Conservation (phyloP, 1,284 basidiomycete genomes). For the Lignosus rhinocerotis region DNA sequence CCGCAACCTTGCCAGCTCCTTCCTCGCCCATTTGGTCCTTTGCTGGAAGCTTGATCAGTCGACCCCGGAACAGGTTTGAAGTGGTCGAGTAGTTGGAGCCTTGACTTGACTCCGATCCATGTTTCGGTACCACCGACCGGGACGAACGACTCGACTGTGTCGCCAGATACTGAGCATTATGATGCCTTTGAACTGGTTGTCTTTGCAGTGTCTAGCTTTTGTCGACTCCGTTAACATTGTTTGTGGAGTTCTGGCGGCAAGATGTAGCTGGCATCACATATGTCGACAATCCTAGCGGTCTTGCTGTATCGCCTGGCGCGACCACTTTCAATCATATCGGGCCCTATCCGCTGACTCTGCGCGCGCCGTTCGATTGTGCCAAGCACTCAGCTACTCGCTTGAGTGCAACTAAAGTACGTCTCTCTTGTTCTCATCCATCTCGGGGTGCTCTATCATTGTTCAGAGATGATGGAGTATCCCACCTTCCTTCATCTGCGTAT, state of each 20-base stretch:
- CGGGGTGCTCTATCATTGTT: not conserved
- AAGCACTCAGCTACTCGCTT: not conserved
- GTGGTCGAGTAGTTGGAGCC: too few relatives aligned
- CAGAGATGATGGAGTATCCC: not conserved
- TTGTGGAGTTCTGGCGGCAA: not conserved
- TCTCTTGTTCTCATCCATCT: not conserved
- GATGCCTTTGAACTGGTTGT: not conserved
- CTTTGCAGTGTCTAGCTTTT: not conserved
- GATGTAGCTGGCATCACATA: not conserved
- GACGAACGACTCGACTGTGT: too few relatives aligned
- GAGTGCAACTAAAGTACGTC: not conserved
- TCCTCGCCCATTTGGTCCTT: not conserved
- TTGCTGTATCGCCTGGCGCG: not conserved
- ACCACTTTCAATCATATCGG: not conserved
- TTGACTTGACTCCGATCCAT: too few relatives aligned
- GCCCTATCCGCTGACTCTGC: not conserved
- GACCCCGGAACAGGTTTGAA: too few relatives aligned
- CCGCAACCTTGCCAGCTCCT: too few relatives aligned
- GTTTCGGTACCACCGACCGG: too few relatives aligned
- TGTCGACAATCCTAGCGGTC: not conserved
- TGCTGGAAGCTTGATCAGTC: too few relatives aligned
- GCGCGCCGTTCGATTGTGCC: not conserved
- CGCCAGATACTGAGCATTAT: too few relatives aligned
- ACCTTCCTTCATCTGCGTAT: not conserved
- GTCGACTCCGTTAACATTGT: not conserved